A percentile compares a stretch with the other conserved stretches of the same genome.
These are phyloP conservation scores for Sporothrix inflata DNA, from an alignment of 2,329 filamentous ascomycete genomes.

Conservation along the genomic window DNA sequence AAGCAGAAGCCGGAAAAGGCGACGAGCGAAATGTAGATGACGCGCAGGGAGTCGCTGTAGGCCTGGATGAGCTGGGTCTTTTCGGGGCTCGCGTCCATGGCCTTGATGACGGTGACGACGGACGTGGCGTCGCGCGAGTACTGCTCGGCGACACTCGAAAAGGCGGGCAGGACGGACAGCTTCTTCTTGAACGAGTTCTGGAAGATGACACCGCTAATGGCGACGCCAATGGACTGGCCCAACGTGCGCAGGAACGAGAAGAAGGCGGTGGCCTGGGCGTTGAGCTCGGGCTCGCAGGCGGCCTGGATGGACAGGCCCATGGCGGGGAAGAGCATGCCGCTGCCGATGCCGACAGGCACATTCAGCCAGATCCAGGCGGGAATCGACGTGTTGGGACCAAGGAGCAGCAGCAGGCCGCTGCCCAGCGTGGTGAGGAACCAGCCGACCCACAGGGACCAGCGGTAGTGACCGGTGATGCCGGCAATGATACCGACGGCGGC, in stretches of 20 bases:
- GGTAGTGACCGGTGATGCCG: slow-evolving; percentile 36
- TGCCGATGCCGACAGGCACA: slow-evolving; percentile 43
- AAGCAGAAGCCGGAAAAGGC: slow-evolving; percentile 55
- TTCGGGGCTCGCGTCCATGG: slow-evolving; percentile 47
- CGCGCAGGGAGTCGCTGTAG: slow-evolving; percentile 58
- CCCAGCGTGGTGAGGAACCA: slow-evolving; percentile 37
- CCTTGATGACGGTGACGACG: slow-evolving; percentile 58
- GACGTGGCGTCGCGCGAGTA: slow-evolving; percentile 59
- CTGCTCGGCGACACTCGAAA: slow-evolving; percentile 40
- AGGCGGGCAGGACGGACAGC: slow-evolving; percentile 29
- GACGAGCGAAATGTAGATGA: slow-evolving; percentile 58
- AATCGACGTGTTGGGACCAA: slow-evolving; percentile 34
- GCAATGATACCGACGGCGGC: slow-evolving; percentile 33
- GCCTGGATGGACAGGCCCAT: slow-evolving; percentile 48
- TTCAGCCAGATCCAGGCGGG: slow-evolving; percentile 44
- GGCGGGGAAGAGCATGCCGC: slow-evolving; percentile 46
- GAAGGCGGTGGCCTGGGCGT: slow-evolving; percentile 46
- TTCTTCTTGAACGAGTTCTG: slow-evolving; percentile 41
- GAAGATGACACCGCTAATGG: slow-evolving; percentile 47
- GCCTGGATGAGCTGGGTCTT: slow-evolving; percentile 42
- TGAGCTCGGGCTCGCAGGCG: slow-evolving; percentile 43
- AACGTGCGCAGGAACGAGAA: slow-evolving; percentile 48
- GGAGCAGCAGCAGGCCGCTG: slow-evolving; percentile 35
- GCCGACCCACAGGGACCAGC: slow-evolving; percentile 41
- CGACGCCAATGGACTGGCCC: slow-evolving; percentile 48